Evolutionary conservation across 2,329 filamentous ascomycete genomes (phyloP).

Genomic region (Teratosphaeria pseudoeucalypti): DNA sequence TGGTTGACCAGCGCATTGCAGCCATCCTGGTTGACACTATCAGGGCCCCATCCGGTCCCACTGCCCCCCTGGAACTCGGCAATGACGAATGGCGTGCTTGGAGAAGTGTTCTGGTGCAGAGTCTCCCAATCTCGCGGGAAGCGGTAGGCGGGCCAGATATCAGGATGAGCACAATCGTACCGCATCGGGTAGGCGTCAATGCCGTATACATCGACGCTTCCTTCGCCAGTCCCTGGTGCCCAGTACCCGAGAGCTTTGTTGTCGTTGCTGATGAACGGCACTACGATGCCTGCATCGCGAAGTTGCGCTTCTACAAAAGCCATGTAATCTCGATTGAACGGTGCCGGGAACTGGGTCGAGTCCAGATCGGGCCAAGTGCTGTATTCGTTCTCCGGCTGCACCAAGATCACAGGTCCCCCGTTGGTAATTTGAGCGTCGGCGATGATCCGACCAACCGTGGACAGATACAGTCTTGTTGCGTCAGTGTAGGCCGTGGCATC

Average conservation of each 20-base stretch:
- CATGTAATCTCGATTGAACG: slow-evolving; percentile 51
- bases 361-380: slow-evolving; percentile 36
- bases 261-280: slow-evolving; percentile 69
- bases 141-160: slow-evolving; percentile 46
- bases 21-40: slow-evolving; percentile 55
- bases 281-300: slow-evolving; percentile 56
- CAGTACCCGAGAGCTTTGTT: slow-evolving; percentile 51
- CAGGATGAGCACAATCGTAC: slow-evolving; percentile 52
- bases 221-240: slow-evolving; percentile 34
- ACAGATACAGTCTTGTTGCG: slow-evolving; percentile 58
- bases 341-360: slow-evolving; percentile 49
- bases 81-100: slow-evolving; percentile 55
- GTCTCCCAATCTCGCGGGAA: slow-evolving; percentile 48
- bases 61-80: slow-evolving; percentile 43
- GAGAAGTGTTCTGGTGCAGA: slow-evolving; percentile 50
- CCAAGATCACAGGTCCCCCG: slow-evolving; percentile 66
- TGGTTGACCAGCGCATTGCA: slow-evolving; percentile 57
- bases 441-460: slow-evolving; percentile 53
- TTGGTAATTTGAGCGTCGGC: slow-evolving; percentile 72
- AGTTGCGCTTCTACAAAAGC: slow-evolving; percentile 60
- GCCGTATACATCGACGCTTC: slow-evolving; percentile 36
- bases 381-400: slow-evolving; percentile 79
- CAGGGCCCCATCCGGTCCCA: slow-evolving; percentile 68
- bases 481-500: slow-evolving; percentile 50
- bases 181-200: slow-evolving; percentile 54